A percentile compares a stretch with the other conserved stretches of the same genome.
phyloP scores from a whole-genome alignment of 805 yeast species.

The Myxozyma monticola region DNA sequence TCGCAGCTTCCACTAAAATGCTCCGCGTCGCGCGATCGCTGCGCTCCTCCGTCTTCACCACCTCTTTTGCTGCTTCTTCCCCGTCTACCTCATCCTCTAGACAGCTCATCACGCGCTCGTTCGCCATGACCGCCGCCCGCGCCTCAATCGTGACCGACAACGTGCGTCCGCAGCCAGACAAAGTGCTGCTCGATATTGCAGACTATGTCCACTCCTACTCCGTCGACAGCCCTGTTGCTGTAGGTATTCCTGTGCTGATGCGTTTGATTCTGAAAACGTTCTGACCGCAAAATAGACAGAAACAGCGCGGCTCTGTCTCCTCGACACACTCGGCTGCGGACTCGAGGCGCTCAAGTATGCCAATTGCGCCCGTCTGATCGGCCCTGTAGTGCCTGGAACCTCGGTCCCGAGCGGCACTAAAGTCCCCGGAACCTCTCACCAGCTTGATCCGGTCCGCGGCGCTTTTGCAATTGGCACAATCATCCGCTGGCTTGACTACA shows the following conservation, averaged over 20 bases:
- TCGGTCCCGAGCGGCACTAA: constrained; percentile 56
- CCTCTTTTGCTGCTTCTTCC: background rate
- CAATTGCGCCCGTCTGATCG: constrained; percentile 50
- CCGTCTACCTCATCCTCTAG: background rate
- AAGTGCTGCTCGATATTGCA: constrained; percentile 51
- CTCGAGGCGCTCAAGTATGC: constrained; percentile 56
- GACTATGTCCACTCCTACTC: constrained; percentile 50
- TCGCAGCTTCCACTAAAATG: too few relatives aligned
- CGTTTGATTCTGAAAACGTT: background rate
- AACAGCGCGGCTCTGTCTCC: constrained; percentile 56
- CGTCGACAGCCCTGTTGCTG: constrained; percentile 49
- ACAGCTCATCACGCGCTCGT: too few relatives aligned
- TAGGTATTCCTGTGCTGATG: background rate
- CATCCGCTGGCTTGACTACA: constrained; percentile 62
- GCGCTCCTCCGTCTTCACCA: background rate
- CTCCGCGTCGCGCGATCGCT: too few relatives aligned
- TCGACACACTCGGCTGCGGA: constrained; percentile 63
- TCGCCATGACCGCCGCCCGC: constrained; percentile 3
- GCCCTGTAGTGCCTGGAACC: constrained; percentile 61
- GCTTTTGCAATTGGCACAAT: constrained; percentile 59
- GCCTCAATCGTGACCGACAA: constrained; percentile 43
- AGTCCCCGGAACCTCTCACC: constrained; percentile 53
- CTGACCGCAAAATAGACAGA: constrained; percentile 34
- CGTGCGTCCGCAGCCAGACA: constrained; percentile 54
- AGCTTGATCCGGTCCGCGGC: constrained; percentile 57